Evolutionary conservation across 2,329 filamentous ascomycete species (phyloP).

Genomic region (Juglanconis oblonga): DNA sequence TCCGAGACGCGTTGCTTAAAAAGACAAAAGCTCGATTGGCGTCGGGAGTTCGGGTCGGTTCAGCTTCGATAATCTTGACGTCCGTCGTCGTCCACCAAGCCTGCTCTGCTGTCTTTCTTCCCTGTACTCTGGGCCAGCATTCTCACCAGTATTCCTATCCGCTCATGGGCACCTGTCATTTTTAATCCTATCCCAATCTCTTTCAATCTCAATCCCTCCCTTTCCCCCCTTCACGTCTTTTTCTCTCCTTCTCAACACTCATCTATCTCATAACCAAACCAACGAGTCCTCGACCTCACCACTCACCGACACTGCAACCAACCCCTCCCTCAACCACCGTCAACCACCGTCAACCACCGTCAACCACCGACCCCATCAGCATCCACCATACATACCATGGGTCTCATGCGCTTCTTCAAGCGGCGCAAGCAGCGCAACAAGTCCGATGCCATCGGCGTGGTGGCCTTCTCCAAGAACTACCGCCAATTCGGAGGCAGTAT

Average conservation of each 20-base stretch:
- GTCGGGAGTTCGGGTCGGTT: background rate
- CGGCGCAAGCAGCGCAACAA: slow-evolving; percentile 32
- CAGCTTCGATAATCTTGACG: background rate
- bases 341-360: background rate
- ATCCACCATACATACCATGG: slow-evolving; percentile 1
- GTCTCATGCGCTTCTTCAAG: slow-evolving; percentile 27
- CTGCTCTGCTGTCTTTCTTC: background rate
- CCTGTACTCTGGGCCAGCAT: background rate
- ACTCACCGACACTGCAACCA: background rate
- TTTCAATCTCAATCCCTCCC: background rate
- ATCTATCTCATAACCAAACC: background rate
- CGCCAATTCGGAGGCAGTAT: slow-evolving; percentile 23
- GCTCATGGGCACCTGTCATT: background rate
- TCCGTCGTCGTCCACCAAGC: background rate
- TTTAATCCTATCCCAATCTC: background rate
- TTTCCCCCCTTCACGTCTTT: background rate
- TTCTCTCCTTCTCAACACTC: background rate
- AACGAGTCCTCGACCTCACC: background rate
- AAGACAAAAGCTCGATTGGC: too few relatives aligned
- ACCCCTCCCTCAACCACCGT: background rate
- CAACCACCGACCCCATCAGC: background rate
- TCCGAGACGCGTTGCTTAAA: too few relatives aligned
- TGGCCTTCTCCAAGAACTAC: slow-evolving; percentile 22
- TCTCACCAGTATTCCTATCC: background rate
- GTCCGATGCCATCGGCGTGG: slow-evolving; percentile 14